Base-by-base conservation (phyloP, 805 yeast species). In the Ogataea allantospora region DNA sequence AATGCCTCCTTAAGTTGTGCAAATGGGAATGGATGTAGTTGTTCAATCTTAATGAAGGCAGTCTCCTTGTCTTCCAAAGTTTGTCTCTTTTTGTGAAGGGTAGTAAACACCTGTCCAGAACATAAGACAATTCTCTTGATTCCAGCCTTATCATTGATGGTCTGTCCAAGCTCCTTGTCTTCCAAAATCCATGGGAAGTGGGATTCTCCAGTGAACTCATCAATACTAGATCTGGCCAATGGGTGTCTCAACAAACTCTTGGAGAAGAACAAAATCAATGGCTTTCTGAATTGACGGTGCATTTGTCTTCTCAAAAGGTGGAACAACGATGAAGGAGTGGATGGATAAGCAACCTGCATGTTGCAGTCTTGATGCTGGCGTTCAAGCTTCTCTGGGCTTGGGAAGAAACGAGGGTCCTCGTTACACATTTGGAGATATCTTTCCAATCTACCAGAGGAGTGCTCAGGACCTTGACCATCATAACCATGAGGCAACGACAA, bases 381-480 rank as follows among this genome's bases (percentile, higher is more conserved):
- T 54, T 86, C 86, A 51, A 93, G 75, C 68, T 88, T 87, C 57
- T 83, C 89, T 43, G 73, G 80, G 27, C 87, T 65, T 62, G 99
- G 99, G 95, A 87, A 93, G 56, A 60, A 68, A 69, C 98, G 84
- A 57, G 87, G 88, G 66, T 93, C 99, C 71, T 93, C 99, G 63
- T 89, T 89, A 60, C 96, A 83, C 61, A 93, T 69, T 72, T 87
- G 96, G 67, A 93, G 75, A 71, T 88, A 93, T 73, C 99, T 83
- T 73, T 93, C 99, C 38, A 93, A 68, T 77, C 98, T 83, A 58
- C 95, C 98, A 40, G 96, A 86, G 18, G 99, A 93, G 70, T 93
- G 99, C 73, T 93, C 99, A 51, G 99, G 98, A 58, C 99, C 99
- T 73, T 93, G 99, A 52, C 99, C 99, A 65, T 93, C 99, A 66